Evolutionary conservation across 2,329 filamentous ascomycete genomes (phyloP).

Genomic region (Cladophialophora psammophila): DNA sequence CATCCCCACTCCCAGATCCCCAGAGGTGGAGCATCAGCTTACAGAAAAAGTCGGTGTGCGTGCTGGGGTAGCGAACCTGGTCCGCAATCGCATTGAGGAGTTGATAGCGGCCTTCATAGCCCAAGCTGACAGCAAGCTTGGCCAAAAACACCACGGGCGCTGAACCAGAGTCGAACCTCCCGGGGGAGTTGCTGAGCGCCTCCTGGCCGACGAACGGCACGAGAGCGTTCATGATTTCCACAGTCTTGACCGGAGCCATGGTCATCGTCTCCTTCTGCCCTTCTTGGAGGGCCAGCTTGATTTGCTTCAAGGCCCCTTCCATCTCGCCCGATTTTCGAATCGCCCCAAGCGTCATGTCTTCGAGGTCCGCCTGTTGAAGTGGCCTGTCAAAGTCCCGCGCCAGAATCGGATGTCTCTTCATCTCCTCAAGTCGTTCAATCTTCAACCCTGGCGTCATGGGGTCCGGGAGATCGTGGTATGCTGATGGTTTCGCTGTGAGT

Average conservation of each 20-base stretch:
- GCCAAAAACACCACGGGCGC: conserved; percentile 76
- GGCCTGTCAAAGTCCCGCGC: conserved; percentile 66
- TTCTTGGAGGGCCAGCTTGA: conserved; percentile 50
- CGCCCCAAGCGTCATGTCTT: conserved; percentile 60
- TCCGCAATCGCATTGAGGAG: conserved; percentile 85
- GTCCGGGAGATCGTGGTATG: conserved; percentile 74
- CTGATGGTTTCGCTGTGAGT: conserved; percentile 77
- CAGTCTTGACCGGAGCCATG: conserved; percentile 28
- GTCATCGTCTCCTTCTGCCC: conserved; percentile 10
- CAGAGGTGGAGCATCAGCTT: conserved; percentile 86
- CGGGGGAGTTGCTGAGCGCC: conserved; percentile 66
- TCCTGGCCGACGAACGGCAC: conserved; percentile 81
- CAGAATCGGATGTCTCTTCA: conserved; percentile 71
- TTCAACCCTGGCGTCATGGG: conserved; percentile 76
- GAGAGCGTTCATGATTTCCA: conserved; percentile 76
- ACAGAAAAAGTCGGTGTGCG: conserved; percentile 91
- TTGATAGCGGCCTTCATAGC: conserved; percentile 81
- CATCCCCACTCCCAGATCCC: conserved; percentile 66
- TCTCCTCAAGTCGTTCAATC: conserved; percentile 77
- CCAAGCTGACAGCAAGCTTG: conserved; percentile 76
- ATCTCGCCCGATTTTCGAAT: conserved; percentile 50
- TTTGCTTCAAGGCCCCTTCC: conserved; percentile 75
- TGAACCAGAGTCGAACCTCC: conserved; percentile 69
- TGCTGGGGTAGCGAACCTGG: conserved; percentile 88
- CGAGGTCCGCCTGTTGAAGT: conserved; percentile 60